Evolutionary conservation across 768 basidiomycete genomes (phyloP), one percentile per base, ranked within the genome.

Genomic region (Rhizopogon vinicolor): DNA sequence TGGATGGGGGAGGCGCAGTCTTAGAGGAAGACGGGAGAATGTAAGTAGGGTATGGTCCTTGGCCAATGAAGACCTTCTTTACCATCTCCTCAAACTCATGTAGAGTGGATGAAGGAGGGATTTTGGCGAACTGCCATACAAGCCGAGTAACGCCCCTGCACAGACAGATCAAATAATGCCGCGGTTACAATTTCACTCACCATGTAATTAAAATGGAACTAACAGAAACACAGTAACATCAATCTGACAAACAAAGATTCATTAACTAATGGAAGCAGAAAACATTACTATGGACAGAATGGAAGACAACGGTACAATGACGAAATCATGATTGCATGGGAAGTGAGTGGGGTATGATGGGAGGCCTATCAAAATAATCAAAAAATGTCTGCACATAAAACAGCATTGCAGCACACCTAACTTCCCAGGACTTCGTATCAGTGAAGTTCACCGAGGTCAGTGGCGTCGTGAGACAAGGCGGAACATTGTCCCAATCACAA

Each of bases 1-100:
- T 31, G 7, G 60, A 41, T 35, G 70, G 54, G 58, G 66, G 44
- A 7, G 77, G 77, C 0, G 81, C 82, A 25, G 82, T 78, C 65
- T 82, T 84, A 56, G 85, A 86, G 0, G 83, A 82, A 61, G 83
- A 79, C 0, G 81, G 76, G 0, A 86, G 74, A 0, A 81, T 76
- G 56, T 87, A 87, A 0, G 81, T 79, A 22, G 22, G 22, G 22
- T 22, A 22, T 22, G 22, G 22, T 22, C 22, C 22, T 22, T 22
- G 22, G 22, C 22, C 22, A 22, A 22, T 2, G 22, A 22, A 22
- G 22, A 1, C 22, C 22, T 22, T 22, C 22, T 22, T 22, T 22
- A 22, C 22, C 22, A 22, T 22, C 22, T 22, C 22, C 22, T 22
- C 22, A 22, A 22, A 22, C 22, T 22, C 22, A 22, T 22, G 22